Conservation (phyloP, 257 asterid genomes). For the Solanum virginianum region DNA sequence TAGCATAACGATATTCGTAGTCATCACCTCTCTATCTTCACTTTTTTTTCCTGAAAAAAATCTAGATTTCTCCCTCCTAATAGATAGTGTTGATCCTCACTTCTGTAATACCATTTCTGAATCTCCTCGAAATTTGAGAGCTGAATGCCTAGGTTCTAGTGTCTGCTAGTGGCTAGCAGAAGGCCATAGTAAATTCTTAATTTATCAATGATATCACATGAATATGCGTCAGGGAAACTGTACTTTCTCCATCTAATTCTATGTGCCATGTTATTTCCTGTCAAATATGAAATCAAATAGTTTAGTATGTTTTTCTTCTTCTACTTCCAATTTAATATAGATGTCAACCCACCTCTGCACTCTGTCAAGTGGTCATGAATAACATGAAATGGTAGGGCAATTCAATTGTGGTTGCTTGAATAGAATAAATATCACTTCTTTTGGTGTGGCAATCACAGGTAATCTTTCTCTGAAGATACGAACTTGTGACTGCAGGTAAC, state of each 20-base stretch:
- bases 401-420: neutral
- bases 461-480: neutral
- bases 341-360: neutral
- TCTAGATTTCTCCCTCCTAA: neutral
- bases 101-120: neutral
- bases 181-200: neutral
- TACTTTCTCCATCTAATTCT: neutral
- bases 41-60: neutral
- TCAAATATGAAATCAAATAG: neutral
- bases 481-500: slow-evolving; percentile 10
- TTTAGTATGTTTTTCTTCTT: neutral
- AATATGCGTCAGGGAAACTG: neutral
- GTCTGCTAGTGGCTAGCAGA: neutral
- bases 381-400: neutral
- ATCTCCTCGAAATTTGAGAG: neutral
- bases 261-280: neutral
- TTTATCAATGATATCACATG: neutral
- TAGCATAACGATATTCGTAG: neutral
- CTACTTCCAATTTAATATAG: neutral
- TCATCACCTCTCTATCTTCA: neutral
- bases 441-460: neutral
- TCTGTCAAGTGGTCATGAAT: neutral
- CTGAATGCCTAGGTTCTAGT: neutral
- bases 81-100: neutral
- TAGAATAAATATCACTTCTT: neutral